phyloP scores from a whole-genome alignment of 495 filamentous ascomycete species.

The Podospora anserina region DNA sequence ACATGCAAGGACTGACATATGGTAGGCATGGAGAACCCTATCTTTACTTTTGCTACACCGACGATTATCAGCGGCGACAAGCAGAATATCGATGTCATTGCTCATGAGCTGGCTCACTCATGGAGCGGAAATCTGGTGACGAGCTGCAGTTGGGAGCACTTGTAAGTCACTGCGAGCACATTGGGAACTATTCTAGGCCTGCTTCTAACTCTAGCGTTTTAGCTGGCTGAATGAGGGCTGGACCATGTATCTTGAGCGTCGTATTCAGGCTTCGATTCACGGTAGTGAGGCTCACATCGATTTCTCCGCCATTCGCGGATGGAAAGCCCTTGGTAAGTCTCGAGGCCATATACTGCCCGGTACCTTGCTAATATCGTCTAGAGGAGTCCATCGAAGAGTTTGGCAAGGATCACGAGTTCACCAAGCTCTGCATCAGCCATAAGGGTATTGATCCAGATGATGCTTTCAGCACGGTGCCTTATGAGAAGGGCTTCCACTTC shows the following conservation, averaged over 20 bases:
- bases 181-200: not conserved
- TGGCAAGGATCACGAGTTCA: slow-evolving; percentile 84
- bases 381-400: slow-evolving; percentile 73
- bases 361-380: slow-evolving; percentile 17
- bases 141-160: slow-evolving; percentile 92
- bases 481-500: slow-evolving; percentile 61
- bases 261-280: slow-evolving; percentile 65
- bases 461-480: slow-evolving; percentile 84
- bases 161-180: slow-evolving; percentile 41
- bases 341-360: not conserved
- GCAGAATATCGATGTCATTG: slow-evolving; percentile 94
- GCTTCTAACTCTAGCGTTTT: slow-evolving; percentile 16
- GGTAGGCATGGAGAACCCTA: slow-evolving; percentile 88
- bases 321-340: slow-evolving; percentile 55
- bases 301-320: slow-evolving; percentile 89
- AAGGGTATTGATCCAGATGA: slow-evolving; percentile 93
- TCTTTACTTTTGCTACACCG: slow-evolving; percentile 90
- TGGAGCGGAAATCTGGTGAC: slow-evolving; percentile 95
- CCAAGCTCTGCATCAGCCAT: slow-evolving; percentile 80
- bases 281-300: slow-evolving; percentile 74
- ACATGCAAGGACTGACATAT: not conserved
- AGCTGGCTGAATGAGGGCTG: slow-evolving; percentile 94
- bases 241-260: slow-evolving; percentile 89
- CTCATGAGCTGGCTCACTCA: slow-evolving; percentile 86
- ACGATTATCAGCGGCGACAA: slow-evolving; percentile 89